Base-by-base conservation (phyloP, 306 rosid genomes). In the Rosa rugosa region DNA sequence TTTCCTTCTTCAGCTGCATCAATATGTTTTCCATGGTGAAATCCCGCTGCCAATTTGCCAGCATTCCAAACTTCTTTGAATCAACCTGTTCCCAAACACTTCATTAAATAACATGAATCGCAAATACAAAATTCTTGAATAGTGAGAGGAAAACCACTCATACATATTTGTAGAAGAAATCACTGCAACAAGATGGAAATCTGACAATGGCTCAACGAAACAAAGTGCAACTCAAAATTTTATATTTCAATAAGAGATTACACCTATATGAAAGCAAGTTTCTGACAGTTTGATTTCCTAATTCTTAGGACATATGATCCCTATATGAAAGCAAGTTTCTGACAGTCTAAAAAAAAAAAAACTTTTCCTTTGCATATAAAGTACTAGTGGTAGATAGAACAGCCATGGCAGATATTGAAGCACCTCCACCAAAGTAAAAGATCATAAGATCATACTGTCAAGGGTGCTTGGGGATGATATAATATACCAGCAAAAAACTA, bases 11-110 rank as follows among this genome's bases (percentile, higher is more conserved):
- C 94, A 96, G 91, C 92, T 96, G 98, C 54, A 95, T 93, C 85
- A 96, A 94, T 79, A 96, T 91, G 80, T 91, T 97, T 88, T 96
- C 99, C 99, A 96, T 96, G 68, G 92, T 89, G 89, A 90, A 93
- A 84, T 96, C 99, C 68, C 98, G 84, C 83, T 93, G 97, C 99
- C 99, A 96, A 73, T 93, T 96, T 56, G 93, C 92, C 82, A 96
- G 98, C 59, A 89, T 91, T 64, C 92, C 96, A 66, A 96, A 96
- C 84, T 96, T 96, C 88, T 93, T 96, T 18, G 98, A 81, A 49
- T 96, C 99, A 74, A 96, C 96, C 99, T 96, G 93, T 80, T 76
- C 49, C 78, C 41, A 59, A 75, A 22, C 44, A 75, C 18, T 75
- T 42, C 11, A 59, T 57, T 23, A 69, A 23, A 40, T 2, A 46